Conservation (phyloP, 169 alveolate species). For the Pseudocohnilembus persalinus region DNA sequence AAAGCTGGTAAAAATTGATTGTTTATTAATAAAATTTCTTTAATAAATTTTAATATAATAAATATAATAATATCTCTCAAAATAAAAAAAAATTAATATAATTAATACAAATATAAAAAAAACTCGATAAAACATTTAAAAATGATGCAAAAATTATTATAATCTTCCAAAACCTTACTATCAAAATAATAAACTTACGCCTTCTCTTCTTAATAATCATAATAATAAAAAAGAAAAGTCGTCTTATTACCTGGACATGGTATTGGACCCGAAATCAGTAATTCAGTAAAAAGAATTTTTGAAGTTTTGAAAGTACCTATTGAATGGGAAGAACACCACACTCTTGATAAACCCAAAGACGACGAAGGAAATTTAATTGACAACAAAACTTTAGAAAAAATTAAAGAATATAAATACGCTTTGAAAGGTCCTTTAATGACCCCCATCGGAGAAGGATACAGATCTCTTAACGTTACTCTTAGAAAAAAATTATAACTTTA, state of each 20-base stretch:
- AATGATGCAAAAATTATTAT: no score
- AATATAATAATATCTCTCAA: no score
- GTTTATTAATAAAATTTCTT: no score
- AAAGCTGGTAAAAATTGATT: no score
- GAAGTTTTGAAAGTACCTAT: slow-evolving; percentile 64
- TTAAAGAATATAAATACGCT: slow-evolving; percentile 48
- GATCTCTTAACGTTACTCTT: slow-evolving; percentile 64
- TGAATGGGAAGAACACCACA: slow-evolving; percentile 57
- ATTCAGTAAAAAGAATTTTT: slow-evolving; percentile 54
- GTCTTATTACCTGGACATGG: slow-evolving; percentile 73
- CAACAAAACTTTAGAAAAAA: slow-evolving; percentile 41
- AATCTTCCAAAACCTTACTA: no score
- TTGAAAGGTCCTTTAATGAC: slow-evolving; percentile 71
- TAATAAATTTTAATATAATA: no score
- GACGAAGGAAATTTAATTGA: slow-evolving; percentile 53
- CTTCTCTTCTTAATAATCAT: no score
- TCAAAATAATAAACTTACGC: no score
- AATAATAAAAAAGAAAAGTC: slow-evolving; percentile 32
- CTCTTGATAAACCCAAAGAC: slow-evolving; percentile 35
- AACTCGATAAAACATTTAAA: no score
- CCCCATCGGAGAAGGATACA: slow-evolving; percentile 73
- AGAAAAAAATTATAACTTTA: slow-evolving; percentile 60
- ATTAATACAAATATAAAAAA: no score
- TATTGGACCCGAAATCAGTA: slow-evolving; percentile 77
- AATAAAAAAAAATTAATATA: no score